These are phyloP conservation scores for Phaeotremella fagi DNA, from an alignment of 768 basidiomycete species.

Conservation along the genomic window DNA sequence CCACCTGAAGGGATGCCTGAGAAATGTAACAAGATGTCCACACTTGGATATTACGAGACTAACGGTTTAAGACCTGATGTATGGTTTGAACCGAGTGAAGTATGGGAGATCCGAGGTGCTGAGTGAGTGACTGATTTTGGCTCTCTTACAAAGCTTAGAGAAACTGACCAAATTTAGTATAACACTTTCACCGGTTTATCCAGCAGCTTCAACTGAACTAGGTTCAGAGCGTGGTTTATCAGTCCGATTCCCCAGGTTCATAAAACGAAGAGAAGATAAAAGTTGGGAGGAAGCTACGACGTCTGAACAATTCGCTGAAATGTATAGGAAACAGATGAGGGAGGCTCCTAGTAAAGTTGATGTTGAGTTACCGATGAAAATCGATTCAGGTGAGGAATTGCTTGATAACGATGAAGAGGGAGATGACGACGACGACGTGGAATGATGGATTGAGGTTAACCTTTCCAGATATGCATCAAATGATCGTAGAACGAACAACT, in stretches of 20 bases:
- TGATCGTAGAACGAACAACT: conserved; percentile 98
- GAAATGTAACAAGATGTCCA: conserved; percentile 56
- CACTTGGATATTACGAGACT: conserved; percentile 35
- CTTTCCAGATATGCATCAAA: conserved; percentile 70
- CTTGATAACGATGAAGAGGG: conserved; percentile 26
- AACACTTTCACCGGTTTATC: conserved; percentile 77
- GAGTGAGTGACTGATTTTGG: conserved; percentile 43
- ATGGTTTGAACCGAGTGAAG: conserved; percentile 51
- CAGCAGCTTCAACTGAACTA: conserved; percentile 65
- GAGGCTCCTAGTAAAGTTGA: conserved; percentile 24
- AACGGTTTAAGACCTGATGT: conserved; percentile 47
- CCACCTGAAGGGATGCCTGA: conserved; percentile 55
- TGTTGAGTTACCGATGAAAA: conserved; percentile 43
- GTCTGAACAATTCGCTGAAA: conserved; percentile 61
- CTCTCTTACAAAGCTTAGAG: conserved; percentile 8
- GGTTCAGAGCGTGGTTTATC: conserved; percentile 66
- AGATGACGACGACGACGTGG: conserved; percentile 55
- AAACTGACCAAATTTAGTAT: conserved; percentile 50
- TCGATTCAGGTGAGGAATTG: conserved; percentile 51
- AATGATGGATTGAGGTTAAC: conserved; percentile 48
- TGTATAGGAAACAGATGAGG: conserved; percentile 60
- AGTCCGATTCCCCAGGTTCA: conserved; percentile 82
- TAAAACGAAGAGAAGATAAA: conserved; percentile 71
- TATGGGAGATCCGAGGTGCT: conserved; percentile 71
- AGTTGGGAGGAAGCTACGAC: conserved; percentile 66